These are phyloP conservation scores for Albifimbria verrucaria DNA, from an alignment of 2,329 filamentous ascomycete genomes.

Conservation along the genomic window DNA sequence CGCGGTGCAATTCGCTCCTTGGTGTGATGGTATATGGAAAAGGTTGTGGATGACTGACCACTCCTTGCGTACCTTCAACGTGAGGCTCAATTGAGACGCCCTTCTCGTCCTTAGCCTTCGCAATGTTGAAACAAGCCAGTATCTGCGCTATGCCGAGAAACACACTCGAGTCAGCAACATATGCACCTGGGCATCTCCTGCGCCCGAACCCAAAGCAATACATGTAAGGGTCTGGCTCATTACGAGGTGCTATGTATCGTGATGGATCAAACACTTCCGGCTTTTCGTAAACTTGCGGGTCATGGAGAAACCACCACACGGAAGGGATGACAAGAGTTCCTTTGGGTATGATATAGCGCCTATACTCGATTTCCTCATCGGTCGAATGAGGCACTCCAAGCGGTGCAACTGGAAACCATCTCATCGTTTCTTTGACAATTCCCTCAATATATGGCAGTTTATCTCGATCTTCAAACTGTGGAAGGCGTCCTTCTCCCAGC, in stretches of 20 bases:
- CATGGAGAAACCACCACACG: conserved; percentile 11
- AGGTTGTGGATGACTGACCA: conserved; percentile 5
- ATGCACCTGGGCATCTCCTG: conserved; percentile 16
- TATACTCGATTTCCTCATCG: conserved; percentile 12
- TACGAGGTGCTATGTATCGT: conserved; percentile 5
- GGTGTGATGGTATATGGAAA: conserved; percentile 7
- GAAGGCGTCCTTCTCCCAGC: conserved; percentile 31
- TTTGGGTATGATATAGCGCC: conserved; percentile 13
- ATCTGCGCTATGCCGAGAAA: conserved; percentile 27
- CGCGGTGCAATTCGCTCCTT: conserved; percentile 1
- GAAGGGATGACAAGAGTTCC: conserved; percentile 11
- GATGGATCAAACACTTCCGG: conserved; percentile 9
- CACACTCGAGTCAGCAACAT: conserved; percentile 14
- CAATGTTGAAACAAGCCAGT: conserved; percentile 38
- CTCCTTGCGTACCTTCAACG: conserved; percentile 1
- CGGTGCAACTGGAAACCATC: conserved; percentile 35
- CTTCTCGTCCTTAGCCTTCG: conserved; percentile 28
- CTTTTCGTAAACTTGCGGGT: conserved; percentile 7
- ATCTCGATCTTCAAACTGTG: conserved; percentile 31
- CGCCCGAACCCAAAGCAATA: conserved; percentile 17
- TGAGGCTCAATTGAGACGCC: conserved; percentile 12
- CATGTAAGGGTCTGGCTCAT: conserved; percentile 10
- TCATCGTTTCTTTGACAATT: conserved; percentile 38
- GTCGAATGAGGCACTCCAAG: conserved; percentile 11
- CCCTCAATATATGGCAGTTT: conserved; percentile 39